Percentiles rank a stretch among this genome's conserved stretches.
These are phyloP conservation scores for Paecilomyces fulvus DNA, from an alignment of 2,329 filamentous ascomycete genomes.

Conservation along the genomic window DNA sequence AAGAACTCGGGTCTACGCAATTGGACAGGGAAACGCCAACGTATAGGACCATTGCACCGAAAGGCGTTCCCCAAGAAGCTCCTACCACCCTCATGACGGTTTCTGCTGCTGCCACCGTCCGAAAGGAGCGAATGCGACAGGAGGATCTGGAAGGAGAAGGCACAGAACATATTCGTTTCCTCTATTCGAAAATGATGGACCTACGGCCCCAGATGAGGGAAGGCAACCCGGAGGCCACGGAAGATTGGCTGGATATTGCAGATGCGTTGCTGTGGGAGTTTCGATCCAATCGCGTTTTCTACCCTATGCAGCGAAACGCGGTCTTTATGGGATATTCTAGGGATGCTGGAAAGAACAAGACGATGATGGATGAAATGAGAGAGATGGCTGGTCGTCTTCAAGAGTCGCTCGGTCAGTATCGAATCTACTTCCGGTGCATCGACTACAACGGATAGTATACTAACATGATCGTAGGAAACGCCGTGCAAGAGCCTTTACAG, in stretches of 20 bases:
- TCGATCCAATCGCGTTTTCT: slow-evolving; percentile 51
- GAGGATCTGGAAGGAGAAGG: slow-evolving; percentile 27
- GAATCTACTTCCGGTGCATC: slow-evolving; percentile 2
- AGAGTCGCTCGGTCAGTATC: slow-evolving; percentile 29
- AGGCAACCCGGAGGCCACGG: slow-evolving; percentile 42
- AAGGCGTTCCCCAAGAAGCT: slow-evolving; percentile 6
- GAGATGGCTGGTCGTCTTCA: slow-evolving; percentile 38
- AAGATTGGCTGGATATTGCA: slow-evolving; percentile 53
- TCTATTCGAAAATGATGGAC: slow-evolving; percentile 40
- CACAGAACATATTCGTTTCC: slow-evolving; percentile 35
- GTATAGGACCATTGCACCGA: slow-evolving; percentile 13
- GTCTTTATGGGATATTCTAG: slow-evolving; percentile 42
- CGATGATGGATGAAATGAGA: slow-evolving; percentile 34
- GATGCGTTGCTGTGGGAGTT: slow-evolving; percentile 53
- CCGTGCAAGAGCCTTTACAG: slow-evolving; percentile 17
- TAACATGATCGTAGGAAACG: slow-evolving; percentile 8
- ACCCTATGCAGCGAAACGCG: slow-evolving; percentile 44
- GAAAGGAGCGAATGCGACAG: slow-evolving; percentile 13
- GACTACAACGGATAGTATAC: not conserved
- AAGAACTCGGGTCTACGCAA: slow-evolving; percentile 26
- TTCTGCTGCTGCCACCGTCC: slow-evolving; percentile 8
- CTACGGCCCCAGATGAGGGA: slow-evolving; percentile 40
- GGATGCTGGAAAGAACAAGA: slow-evolving; percentile 26
- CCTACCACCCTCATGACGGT: slow-evolving; percentile 10
- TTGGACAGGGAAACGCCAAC: slow-evolving; percentile 5